A percentile compares a stretch with the other conserved stretches of the same genome.
Conservation (phyloP, 192 early-diverging fungal genomes). For the Lunasporangiospora selenospora region DNA sequence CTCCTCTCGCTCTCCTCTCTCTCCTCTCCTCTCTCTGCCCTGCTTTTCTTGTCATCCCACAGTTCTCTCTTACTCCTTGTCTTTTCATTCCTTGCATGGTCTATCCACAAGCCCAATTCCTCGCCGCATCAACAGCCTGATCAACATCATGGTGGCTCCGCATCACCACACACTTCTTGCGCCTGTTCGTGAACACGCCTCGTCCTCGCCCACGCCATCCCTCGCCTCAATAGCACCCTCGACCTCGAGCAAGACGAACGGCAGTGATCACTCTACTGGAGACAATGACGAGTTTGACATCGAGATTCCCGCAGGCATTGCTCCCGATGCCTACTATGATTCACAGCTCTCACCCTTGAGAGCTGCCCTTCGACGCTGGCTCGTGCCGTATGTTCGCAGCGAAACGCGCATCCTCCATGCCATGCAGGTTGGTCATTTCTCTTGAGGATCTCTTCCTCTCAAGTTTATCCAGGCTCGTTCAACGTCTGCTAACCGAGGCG, state of each 20-base stretch:
- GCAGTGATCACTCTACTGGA: no score
- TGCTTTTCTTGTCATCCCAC: no score
- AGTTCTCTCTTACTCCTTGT: no score
- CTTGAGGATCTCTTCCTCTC: background rate
- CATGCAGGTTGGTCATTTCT: slow-evolving; percentile 54
- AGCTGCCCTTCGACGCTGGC: slow-evolving; percentile 46
- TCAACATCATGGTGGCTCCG: no score
- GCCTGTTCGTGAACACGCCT: no score
- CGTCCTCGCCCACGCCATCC: background rate
- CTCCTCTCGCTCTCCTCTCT: background rate
- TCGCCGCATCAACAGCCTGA: no score
- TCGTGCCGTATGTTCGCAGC: slow-evolving; percentile 52
- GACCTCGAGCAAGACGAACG: no score
- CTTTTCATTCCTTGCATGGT: no score
- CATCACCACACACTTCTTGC: background rate
- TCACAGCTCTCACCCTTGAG: slow-evolving; percentile 53
- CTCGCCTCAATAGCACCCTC: background rate
- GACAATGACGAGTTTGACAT: slow-evolving; percentile 38
- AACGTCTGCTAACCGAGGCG: background rate
- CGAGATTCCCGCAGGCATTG: slow-evolving; percentile 45
- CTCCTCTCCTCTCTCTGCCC: background rate
- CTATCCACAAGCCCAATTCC: no score
- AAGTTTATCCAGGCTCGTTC: no score
- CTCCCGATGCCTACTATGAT: slow-evolving; percentile 52
- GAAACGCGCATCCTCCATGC: slow-evolving; percentile 55